A percentile compares a stretch with the other conserved stretches of the same genome.
phyloP scores from a whole-genome alignment of 2,329 filamentous ascomycete species.

The Fusarium annulatum region DNA sequence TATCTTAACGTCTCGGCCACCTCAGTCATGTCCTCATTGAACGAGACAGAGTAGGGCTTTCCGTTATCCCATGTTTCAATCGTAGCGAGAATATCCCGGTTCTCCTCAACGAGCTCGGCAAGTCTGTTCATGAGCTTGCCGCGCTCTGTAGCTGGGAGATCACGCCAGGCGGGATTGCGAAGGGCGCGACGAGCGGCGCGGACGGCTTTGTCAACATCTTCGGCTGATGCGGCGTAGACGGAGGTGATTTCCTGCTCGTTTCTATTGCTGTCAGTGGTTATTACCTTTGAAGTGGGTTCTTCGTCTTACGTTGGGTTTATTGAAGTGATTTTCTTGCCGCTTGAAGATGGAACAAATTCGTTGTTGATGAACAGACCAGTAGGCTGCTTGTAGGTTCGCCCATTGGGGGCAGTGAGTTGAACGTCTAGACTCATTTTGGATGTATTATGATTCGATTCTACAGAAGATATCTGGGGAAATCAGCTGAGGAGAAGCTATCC shows the following conservation, averaged over 20 bases:
- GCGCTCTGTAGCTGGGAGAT: slow-evolving; percentile 73
- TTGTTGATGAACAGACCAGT: slow-evolving; percentile 83
- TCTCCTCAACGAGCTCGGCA: slow-evolving; percentile 74
- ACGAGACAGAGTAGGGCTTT: slow-evolving; percentile 70
- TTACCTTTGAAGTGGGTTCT: neutral
- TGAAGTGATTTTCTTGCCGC: slow-evolving; percentile 65
- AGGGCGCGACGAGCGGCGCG: slow-evolving; percentile 72
- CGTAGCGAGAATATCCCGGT: slow-evolving; percentile 62
- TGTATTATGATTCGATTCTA: neutral
- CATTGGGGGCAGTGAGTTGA: slow-evolving; percentile 63
- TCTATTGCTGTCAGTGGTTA: slow-evolving; percentile 21
- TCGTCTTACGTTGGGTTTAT: slow-evolving; percentile 63
- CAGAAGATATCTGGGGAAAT: neutral
- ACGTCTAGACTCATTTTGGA: slow-evolving; percentile 38
- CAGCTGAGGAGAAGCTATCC: slow-evolving; percentile 8
- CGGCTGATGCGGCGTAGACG: slow-evolving; percentile 46
- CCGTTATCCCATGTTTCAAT: slow-evolving; percentile 87
- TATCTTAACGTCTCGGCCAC: slow-evolving; percentile 68
- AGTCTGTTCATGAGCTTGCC: slow-evolving; percentile 77
- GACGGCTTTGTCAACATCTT: slow-evolving; percentile 51
- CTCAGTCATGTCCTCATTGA: slow-evolving; percentile 71
- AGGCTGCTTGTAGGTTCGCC: slow-evolving; percentile 73
- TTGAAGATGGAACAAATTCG: slow-evolving; percentile 64
- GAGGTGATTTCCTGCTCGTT: slow-evolving; percentile 49
- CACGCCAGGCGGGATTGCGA: slow-evolving; percentile 74